These are phyloP conservation scores for Lactifluus volemus DNA, from an alignment of 768 basidiomycete species.

Conservation along the genomic window DNA sequence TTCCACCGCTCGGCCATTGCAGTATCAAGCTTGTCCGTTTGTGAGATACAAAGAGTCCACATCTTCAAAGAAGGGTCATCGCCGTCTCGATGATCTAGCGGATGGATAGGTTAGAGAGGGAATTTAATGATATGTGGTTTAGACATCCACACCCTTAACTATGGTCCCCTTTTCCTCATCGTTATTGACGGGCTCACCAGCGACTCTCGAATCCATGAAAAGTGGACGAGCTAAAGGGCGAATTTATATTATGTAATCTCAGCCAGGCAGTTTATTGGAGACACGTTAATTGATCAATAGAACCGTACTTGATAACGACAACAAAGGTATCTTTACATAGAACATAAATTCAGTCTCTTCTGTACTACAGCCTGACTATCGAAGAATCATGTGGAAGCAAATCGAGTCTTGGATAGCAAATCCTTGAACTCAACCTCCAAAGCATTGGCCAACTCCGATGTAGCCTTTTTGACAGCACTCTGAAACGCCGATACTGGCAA, in stretches of 20 bases:
- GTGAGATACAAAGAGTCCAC: neutral
- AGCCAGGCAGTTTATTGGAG: too few relatives aligned
- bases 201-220: neutral
- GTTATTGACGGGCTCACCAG: neutral
- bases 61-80: conserved; percentile 1
- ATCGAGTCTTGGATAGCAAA: neutral
- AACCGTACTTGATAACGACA: neutral
- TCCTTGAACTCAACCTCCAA: neutral
- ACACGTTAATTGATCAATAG: too few relatives aligned
- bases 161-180: neutral
- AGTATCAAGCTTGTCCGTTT: neutral
- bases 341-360: neutral
- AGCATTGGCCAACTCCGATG: neutral
- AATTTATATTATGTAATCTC: neutral
- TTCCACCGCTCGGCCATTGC: neutral
- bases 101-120: neutral
- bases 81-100: neutral
- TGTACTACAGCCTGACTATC: neutral
- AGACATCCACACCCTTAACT: neutral
- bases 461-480: neutral
- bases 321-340: neutral
- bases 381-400: neutral
- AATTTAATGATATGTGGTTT: neutral
- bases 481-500: neutral
- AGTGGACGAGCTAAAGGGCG: neutral